Evolutionary conservation across 768 basidiomycete species (phyloP).

Genomic region (Kwoniella pini): DNA sequence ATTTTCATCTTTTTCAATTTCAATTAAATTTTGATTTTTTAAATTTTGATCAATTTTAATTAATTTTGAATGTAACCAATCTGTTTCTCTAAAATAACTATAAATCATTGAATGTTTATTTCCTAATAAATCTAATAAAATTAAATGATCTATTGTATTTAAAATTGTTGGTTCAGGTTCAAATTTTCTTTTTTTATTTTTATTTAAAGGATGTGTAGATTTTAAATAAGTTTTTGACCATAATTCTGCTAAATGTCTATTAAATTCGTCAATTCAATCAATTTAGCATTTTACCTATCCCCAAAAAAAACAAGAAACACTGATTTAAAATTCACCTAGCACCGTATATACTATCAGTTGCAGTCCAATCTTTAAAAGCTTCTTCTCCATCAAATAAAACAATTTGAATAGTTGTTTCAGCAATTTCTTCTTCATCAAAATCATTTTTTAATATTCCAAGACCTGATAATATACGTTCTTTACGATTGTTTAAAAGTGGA

Average conservation of each 20-base stretch:
- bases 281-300: neutral
- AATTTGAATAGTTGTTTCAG: conserved; percentile 82
- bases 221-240: conserved; percentile 73
- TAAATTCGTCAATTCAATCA: no score
- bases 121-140: conserved; percentile 90
- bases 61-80: conserved; percentile 87
- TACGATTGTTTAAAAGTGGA: conserved; percentile 50
- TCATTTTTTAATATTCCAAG: conserved; percentile 60
- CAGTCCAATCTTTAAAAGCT: conserved; percentile 87
- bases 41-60: conserved; percentile 71
- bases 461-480: conserved; percentile 65
- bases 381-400: conserved; percentile 98
- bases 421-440: conserved; percentile 65
- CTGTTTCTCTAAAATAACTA: conserved; percentile 82
- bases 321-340: conserved; percentile 71
- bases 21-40: conserved; percentile 65
- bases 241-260: conserved; percentile 83
- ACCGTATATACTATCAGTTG: conserved; percentile 90
- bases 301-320: no score
- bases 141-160: conserved; percentile 79
- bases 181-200: conserved; percentile 40
- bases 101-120: conserved; percentile 70
- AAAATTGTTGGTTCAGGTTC: conserved; percentile 66
- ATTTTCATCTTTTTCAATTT: conserved; percentile 31
- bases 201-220: conserved; percentile 61